Base-by-base conservation (phyloP, 768 basidiomycete genomes). In the Boletellus ananiceps region DNA sequence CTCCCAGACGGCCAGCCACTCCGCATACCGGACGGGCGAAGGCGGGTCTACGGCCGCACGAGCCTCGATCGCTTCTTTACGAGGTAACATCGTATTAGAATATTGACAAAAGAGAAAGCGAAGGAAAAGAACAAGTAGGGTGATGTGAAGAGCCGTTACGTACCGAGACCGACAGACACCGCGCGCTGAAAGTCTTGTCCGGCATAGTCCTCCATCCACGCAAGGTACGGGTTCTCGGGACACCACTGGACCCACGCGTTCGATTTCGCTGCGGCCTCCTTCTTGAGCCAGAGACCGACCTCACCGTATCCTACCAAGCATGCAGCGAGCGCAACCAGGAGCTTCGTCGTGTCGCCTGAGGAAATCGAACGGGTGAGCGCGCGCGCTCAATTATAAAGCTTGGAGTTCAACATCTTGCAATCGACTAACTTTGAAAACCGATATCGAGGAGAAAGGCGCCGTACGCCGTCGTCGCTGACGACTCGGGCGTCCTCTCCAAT, bases 251-350 rank as follows among this genome's bases (percentile, higher is more conserved):
- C 78, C 76, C 82, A 83, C 18, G 70, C n/a, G 57, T 63, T 9
- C 69, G 72, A 35, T 56, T 58, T 32, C 71, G 61, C 1, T 11
- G 29, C 11, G 29, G 74, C 76, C 51, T 84, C 75, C 32, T 75
- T 79, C 64, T 82, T 77, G 29, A 97, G 70, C 84, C 91, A 89
- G 35, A 90, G 69, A 1, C 93, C 93, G 0, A 93, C 90, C 63
- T 95, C 89, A 11, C 93, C 93, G 62, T 96, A 97, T 2, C 93
- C 94, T 0, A 95, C 70, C 8, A 95, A 73, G 63, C 94, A 97
- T 8, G 89, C 84, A 9, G 87, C 82, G 1, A 93, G 75, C 0
- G 89, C 86, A 70, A 96, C 83, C n/a, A 86, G 61, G 5, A 94
- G 70, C 51, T 79, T 84, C 32, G 79, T 77, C 4, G 78, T 65